phyloP scores from a whole-genome alignment of 352 stramenopile species.

The Globisporangium spiculum region DNA sequence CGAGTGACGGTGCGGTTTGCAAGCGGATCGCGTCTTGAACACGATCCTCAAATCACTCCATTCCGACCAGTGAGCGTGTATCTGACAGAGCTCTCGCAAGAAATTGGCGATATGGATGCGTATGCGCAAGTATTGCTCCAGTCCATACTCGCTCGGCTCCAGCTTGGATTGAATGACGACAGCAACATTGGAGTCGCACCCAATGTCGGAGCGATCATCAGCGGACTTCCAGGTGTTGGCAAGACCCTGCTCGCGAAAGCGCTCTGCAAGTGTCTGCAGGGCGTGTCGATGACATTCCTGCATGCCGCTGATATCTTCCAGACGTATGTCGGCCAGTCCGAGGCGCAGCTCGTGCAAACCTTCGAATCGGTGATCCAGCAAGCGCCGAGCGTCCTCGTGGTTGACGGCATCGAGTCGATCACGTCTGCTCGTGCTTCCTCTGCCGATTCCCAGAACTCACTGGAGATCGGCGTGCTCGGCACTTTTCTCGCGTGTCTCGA shows the following conservation, averaged over 20 bases:
- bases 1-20: constrained; percentile 32
- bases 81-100: constrained; percentile 25
- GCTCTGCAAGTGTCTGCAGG: constrained; percentile 32
- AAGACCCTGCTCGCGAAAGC: constrained; percentile 61
- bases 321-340: constrained; percentile 91
- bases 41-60: neutral
- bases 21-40: neutral
- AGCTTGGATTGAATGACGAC: neutral
- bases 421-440: constrained; percentile 57
- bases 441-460: constrained; percentile 49
- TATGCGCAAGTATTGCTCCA: constrained; percentile 37
- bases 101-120: constrained; percentile 38
- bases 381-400: constrained; percentile 66
- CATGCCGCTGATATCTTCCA: constrained; percentile 93
- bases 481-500: constrained; percentile 87
- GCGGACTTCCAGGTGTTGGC: constrained; percentile 64
- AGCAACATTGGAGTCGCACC: constrained; percentile 14
- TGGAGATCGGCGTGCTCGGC: constrained; percentile 77
- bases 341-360: constrained; percentile 56
- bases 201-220: constrained; percentile 61
- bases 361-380: constrained; percentile 55
- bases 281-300: constrained; percentile 44
- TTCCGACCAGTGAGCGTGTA: constrained; percentile 33
- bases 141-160: constrained; percentile 36
- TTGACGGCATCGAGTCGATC: constrained; percentile 92